phyloP scores from a whole-genome alignment of 2,329 filamentous ascomycete species.

The Penicillium sp. region DNA sequence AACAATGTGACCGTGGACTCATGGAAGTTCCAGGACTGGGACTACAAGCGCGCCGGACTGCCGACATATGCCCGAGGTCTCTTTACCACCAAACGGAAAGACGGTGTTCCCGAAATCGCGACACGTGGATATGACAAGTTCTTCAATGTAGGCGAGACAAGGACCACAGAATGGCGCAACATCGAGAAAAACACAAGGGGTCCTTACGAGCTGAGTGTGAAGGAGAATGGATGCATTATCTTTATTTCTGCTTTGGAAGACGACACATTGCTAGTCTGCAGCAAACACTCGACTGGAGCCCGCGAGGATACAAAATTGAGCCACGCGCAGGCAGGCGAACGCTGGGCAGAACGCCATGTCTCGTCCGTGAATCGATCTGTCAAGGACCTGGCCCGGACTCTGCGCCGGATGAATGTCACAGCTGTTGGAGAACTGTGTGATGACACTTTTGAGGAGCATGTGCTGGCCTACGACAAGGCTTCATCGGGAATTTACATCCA shows the following conservation, averaged over 20 bases:
- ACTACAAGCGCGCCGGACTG: conserved; percentile 83
- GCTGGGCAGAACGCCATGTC: conserved; percentile 77
- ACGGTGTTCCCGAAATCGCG: conserved; percentile 71
- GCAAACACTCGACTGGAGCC: conserved; percentile 91
- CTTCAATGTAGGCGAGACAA: conserved; percentile 87
- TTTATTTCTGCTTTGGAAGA: conserved; percentile 92
- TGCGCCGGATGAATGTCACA: conserved; percentile 81
- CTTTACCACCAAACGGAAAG: conserved; percentile 73
- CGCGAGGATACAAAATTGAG: conserved; percentile 70
- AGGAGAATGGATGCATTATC: conserved; percentile 99
- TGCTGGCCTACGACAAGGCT: conserved; percentile 80
- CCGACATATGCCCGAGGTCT: conserved; percentile 92
- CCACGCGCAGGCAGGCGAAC: conserved; percentile 81
- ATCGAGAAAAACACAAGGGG: conserved; percentile 73
- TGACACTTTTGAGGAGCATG: conserved; percentile 94
- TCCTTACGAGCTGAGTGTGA: conserved; percentile 92
- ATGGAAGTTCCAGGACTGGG: conserved; percentile 92
- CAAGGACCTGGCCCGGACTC: conserved; percentile 70
- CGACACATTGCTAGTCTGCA: conserved; percentile 89
- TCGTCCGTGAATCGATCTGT: conserved; percentile 72
- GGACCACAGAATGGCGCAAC: conserved; percentile 76
- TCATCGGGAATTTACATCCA: conserved; percentile 90
- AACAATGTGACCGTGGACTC: conserved; percentile 73
- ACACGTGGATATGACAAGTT: conserved; percentile 97
- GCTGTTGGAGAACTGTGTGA: conserved; percentile 96